These are phyloP conservation scores for Yarrowia sp. DNA, from an alignment of 805 yeast genomes.

Conservation along the genomic window DNA sequence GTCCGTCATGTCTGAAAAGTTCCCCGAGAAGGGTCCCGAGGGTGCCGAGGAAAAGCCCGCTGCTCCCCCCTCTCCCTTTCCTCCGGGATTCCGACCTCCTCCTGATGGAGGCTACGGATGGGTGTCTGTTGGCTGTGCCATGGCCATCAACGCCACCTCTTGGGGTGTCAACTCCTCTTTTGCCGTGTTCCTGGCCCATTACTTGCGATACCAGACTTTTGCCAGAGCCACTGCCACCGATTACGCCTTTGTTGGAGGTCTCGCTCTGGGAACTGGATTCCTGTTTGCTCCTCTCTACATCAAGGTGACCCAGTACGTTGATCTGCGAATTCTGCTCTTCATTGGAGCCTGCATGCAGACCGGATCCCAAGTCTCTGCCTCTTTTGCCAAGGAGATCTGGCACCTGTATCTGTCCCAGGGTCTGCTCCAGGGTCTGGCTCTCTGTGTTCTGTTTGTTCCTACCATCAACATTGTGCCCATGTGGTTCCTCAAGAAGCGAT, in stretches of 20 bases:
- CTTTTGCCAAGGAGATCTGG: slow-evolving; percentile 40
- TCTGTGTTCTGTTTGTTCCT: slow-evolving; percentile 45
- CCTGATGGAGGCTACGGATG: slow-evolving; percentile 26
- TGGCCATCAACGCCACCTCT: slow-evolving; percentile 20
- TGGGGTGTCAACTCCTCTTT: slow-evolving; percentile 25
- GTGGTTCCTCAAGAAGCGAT: slow-evolving; percentile 48
- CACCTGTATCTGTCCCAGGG: slow-evolving; percentile 55
- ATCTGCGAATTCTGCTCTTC: slow-evolving; percentile 5
- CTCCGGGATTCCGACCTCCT: slow-evolving; percentile 24
- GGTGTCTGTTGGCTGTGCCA: slow-evolving; percentile 20
- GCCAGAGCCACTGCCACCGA: slow-evolving; percentile 12
- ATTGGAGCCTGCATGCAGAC: slow-evolving; percentile 18
- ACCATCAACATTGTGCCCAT: slow-evolving; percentile 46
- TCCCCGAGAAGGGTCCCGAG: background rate
- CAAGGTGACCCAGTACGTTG: slow-evolving; percentile 10
- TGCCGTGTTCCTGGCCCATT: slow-evolving; percentile 25
- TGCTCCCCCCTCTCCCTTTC: slow-evolving; percentile 21
- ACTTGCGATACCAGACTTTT: slow-evolving; percentile 14
- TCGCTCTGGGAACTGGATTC: slow-evolving; percentile 20
- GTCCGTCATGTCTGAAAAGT: slow-evolving; percentile 9
- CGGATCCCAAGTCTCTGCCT: slow-evolving; percentile 18
- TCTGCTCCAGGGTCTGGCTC: slow-evolving; percentile 48
- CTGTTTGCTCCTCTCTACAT: slow-evolving; percentile 19
- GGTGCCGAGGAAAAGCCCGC: background rate
- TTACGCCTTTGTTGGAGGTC: slow-evolving; percentile 23